Base-by-base conservation (phyloP, 805 yeast species). In the Lachancea cidri region DNA sequence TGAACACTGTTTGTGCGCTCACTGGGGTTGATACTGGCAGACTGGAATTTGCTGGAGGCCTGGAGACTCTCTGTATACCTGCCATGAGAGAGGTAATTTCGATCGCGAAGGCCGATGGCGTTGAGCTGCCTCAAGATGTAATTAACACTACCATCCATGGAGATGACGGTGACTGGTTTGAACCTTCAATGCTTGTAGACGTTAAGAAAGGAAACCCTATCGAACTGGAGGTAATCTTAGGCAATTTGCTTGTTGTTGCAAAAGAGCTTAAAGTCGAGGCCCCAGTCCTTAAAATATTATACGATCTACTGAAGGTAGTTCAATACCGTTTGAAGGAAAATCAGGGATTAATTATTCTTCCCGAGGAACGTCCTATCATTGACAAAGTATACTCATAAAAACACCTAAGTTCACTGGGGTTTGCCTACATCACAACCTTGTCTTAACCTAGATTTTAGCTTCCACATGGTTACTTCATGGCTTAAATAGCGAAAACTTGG, bases 151-250 rank as follows among this genome's bases (percentile, higher is more conserved):
- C 78, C 68, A 57, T 77, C 29, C 79, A 77, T 48, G 68, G 77
- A 16, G 84, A 81, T 53, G 83, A 71, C 43, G 77, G 77, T 8
- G 68, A 65, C 29, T 75, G 72, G 62, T 83, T 75, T 57, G 70
- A 72, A 38, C 91, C 91, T 2, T 81, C 88, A 3, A 83, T 83
- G 91, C 64, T 74, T 45, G 83, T 81, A 7, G 93, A 83, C 54
- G 71, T 72, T 16, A 65, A 74, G 38, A 79, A 81, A 48, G 77
- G 79, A 18, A 80, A 83, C 54, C 78, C 79, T 36, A 73, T 84
- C 49, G 94, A 86, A 59, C 60, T 79, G 20, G 88, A 84, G 53
- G 82, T 76, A 17, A 81, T 86, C 45, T 64, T 83, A 37, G 89
- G 91, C 3, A 84, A 81, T 52, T 69, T 83, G 0, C 52, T 83